Base-by-base conservation (phyloP, 257 asterid genomes). In the Coffea eugenioides region DNA sequence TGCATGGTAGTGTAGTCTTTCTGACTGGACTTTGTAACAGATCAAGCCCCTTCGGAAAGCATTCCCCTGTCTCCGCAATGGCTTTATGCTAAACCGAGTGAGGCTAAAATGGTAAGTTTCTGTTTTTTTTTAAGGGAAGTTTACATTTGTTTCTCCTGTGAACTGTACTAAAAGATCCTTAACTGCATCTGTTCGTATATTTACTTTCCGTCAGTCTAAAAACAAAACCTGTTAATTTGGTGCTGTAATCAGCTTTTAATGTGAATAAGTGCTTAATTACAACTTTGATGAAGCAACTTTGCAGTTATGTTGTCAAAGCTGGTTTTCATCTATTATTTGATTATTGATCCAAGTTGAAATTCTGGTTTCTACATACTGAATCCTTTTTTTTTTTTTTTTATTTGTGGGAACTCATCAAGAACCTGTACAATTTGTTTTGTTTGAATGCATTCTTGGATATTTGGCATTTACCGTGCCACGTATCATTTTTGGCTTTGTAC, bases 31-130 rank as follows among this genome's bases (percentile, higher is more conserved):
- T 43, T 79, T 91, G 78, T 75, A 85, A 85, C 92, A 96, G 99
- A 96, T 90, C 97, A 87, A 86, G 89, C 87, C 48, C 74, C 81
- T n/a, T 84, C 91, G 23, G 98, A 96, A 82, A 94, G 80, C 88
- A 96, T 96, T 72, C 99, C 99, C 11, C 81, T 96, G 86, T 96
- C 99, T 88, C 99, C 99, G 0, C 99, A 96, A 82, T 96, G 99
- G 99, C 89, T 93, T 66, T 92, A 93, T 83, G 90, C 94, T 75
- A 96, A 87, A 86, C 95, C 97, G 66, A 91, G 77, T 86, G 99
- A 96, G 69, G 82, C 91, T 76, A 96, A 91, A 80, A 82, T 76
- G 89, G 98, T 92, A 85, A 90, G 87, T 82, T 73, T 41, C 80
- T 51, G 34, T 39, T 57, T 48, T 16, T 73, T 48, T 16, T 73